Conservation (phyloP, 2,329 filamentous ascomycete genomes). For the Talaromyces sp. region DNA sequence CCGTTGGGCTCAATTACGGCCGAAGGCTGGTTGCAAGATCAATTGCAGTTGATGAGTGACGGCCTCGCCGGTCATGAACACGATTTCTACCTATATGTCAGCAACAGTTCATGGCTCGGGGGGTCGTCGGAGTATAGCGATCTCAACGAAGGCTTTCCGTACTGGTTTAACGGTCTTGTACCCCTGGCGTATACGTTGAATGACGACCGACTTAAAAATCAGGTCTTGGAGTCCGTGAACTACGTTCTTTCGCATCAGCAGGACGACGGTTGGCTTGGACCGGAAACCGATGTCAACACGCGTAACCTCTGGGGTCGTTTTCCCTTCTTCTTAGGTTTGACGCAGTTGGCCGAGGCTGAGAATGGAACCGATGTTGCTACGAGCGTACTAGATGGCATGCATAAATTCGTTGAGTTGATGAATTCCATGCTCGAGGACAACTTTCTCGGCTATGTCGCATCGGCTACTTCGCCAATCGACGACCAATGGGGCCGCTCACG, state of each 20-base stretch:
- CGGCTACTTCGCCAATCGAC: conserved; percentile 44
- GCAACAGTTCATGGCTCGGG: conserved; percentile 51
- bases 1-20: conserved; percentile 51
- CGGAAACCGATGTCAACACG: conserved; percentile 43
- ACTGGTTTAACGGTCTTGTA: conserved; percentile 59
- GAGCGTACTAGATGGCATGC: conserved; percentile 49
- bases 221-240: conserved; percentile 46
- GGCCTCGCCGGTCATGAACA: conserved; percentile 53
- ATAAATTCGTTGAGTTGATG: conserved; percentile 50
- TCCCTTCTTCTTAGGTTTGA: conserved; percentile 51
- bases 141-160: conserved; percentile 54
- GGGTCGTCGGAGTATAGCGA: conserved; percentile 51
- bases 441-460: conserved; percentile 49
- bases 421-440: conserved; percentile 55
- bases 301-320: conserved; percentile 54
- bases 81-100: conserved; percentile 56
- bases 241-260: conserved; percentile 50
- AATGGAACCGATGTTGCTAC: conserved; percentile 35
- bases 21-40: conserved; percentile 50
- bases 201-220: conserved; percentile 48
- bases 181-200: conserved; percentile 53
- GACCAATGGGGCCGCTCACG: conserved; percentile 40
- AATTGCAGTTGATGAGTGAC: conserved; percentile 48
- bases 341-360: conserved; percentile 49
- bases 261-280: conserved; percentile 57